Evolutionary conservation across 345 rosid species (phyloP).

Genomic region (Mallotus nudiflorus): DNA sequence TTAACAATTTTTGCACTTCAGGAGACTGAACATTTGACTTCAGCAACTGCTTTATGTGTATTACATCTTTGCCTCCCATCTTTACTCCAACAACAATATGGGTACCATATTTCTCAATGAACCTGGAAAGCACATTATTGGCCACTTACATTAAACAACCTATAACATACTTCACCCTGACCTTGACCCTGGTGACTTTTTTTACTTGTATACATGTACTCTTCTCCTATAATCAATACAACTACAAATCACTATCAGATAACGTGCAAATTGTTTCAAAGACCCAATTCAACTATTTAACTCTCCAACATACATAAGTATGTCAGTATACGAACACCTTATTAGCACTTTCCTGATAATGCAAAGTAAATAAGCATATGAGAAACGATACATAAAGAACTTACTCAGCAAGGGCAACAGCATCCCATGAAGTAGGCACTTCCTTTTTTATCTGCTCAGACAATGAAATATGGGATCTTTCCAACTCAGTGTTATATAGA

Average conservation of each 20-base stretch:
- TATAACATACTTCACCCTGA: too few species aligned
- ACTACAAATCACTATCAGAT: too few species aligned
- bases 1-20: slow-evolving; percentile 64
- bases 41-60: slow-evolving; percentile 68
- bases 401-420: slow-evolving; percentile 88
- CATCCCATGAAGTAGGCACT: slow-evolving; percentile 90
- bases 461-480: slow-evolving; percentile 57
- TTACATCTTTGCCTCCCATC: slow-evolving; percentile 87
- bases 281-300: too few species aligned
- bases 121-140: slow-evolving; percentile 39
- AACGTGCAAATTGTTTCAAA: too few species aligned
- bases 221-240: too few species aligned
- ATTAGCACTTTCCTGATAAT: too few species aligned
- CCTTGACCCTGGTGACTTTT: too few species aligned
- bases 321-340: too few species aligned
- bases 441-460: slow-evolving; percentile 68
- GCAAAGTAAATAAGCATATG: too few species aligned
- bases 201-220: too few species aligned
- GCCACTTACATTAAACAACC: not conserved
- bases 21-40: slow-evolving; percentile 56
- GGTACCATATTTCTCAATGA: slow-evolving; percentile 85
- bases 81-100: slow-evolving; percentile 75
- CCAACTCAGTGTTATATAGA: slow-evolving; percentile 80
- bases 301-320: too few species aligned
- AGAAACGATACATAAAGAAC: slow-evolving; percentile 5